Evolutionary conservation across 2,329 filamentous ascomycete species (phyloP), one percentile per base, ranked within the genome.

Genomic region (Dactylellina cionopaga): DNA sequence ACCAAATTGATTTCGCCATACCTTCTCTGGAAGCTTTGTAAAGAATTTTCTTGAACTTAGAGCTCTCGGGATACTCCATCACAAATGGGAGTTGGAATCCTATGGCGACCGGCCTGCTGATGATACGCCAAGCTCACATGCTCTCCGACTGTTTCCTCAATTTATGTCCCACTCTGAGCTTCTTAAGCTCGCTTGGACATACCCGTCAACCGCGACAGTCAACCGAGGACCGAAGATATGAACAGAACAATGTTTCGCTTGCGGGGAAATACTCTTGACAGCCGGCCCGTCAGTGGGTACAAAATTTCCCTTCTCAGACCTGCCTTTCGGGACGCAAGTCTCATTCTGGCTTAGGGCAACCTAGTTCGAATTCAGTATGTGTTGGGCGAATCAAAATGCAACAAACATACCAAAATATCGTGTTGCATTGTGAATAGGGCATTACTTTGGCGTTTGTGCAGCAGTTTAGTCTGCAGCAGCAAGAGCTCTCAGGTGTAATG

Each of bases 111-210:
- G n/a, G n/a, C n/a, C n/a, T n/a, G n/a, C n/a, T n/a, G n/a, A n/a
- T n/a, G n/a, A n/a, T n/a, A n/a, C n/a, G n/a, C n/a, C n/a, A n/a
- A n/a, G n/a, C n/a, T n/a, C n/a, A 43, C 3, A 43, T 19, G 39
- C 11, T 39, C 22, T 43, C 4, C 39, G 22, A 19, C 7, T 22
- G n/a, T 29, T 5, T 5, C 22, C 22, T 11, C 4, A 3, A 25
- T 47, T 3, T 47, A 13, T 24, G 43, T 19, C 43, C 19, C 39
- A 19, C 27, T 7, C 15, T n/a, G 39, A 47, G 29, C 41, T 56
- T 65, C 39, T 41, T 27, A 22, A 47, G 24, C 37, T 41, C 62
- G 62, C 29, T 41, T 66, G 25, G 31, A 46, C 39, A 17, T 66
- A 33, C 51, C 31, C n/a, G n/a, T n/a, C 33, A 3, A 10, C 15